Conservation (phyloP, 1,284 basidiomycete genomes). For the Cerrena zonata region DNA sequence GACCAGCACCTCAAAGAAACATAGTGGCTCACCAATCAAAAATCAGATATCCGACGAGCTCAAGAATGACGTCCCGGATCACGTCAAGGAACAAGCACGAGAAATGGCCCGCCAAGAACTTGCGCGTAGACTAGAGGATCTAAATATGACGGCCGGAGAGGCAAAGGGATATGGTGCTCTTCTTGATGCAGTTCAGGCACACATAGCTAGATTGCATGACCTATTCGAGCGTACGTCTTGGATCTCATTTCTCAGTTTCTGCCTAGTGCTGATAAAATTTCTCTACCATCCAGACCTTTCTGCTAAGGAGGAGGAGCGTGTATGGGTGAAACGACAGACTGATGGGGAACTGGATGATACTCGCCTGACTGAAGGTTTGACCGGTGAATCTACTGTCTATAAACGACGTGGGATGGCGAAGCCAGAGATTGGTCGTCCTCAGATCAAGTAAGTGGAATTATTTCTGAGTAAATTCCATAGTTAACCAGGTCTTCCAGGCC, state of each 20-base stretch:
- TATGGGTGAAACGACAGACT: constrained; percentile 65
- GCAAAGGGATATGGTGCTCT: constrained; percentile 51
- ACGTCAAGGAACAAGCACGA: constrained; percentile 54
- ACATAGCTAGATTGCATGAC: constrained; percentile 53
- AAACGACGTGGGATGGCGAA: constrained; percentile 65
- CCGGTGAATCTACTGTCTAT: constrained; percentile 62
- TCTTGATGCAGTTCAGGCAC: constrained; percentile 48
- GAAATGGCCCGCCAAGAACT: constrained; percentile 63
- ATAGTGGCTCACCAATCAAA: too few species aligned
- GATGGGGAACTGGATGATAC: constrained; percentile 65
- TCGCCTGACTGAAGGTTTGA: constrained; percentile 59
- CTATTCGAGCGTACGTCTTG: constrained; percentile 49
- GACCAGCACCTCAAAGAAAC: neutral
- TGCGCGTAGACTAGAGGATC: constrained; percentile 51
- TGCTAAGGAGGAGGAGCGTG: constrained; percentile 60
- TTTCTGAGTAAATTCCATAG: constrained; percentile 18
- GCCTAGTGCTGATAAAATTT: neutral
- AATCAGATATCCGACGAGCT: constrained; percentile 46
- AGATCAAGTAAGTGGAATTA: constrained; percentile 47
- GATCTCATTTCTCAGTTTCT: neutral
- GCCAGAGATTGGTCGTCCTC: constrained; percentile 59
- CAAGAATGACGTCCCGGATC: constrained; percentile 54
- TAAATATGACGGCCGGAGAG: constrained; percentile 52
- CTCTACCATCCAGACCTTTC: constrained; percentile 42
- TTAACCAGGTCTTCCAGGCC: too few species aligned